Base-by-base conservation (phyloP, 768 basidiomycete genomes). In the Termitomyces sp. region DNA sequence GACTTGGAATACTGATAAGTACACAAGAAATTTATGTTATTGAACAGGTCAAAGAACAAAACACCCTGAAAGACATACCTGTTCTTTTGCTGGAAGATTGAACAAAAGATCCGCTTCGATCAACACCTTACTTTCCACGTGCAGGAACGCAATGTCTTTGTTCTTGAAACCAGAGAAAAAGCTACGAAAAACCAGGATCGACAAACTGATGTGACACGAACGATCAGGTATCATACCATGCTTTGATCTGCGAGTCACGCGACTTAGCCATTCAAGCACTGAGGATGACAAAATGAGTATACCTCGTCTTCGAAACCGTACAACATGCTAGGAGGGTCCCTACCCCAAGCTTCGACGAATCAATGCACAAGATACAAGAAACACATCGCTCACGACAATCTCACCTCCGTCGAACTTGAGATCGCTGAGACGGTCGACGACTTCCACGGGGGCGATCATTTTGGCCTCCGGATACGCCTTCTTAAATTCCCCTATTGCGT, bases 91-190 rank as follows among this genome's bases (percentile, higher is more conserved):
- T 3, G 92, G 90, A n/a, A 93, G 75, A 71, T 92, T 92, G 75
- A 90, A 84, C 3, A 93, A 68, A 37, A 93, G 73, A 69, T 94
- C 92, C 5, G 89, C 92, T 65, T 86, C 76, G 40, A 93, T 76
- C 49, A 93, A 71, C 0, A 85, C 82, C 65, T 82, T 86, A 29
- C 82, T 85, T 0, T 82, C 73, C 1, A 72, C 68, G 63, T 94
- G 92, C 59, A 86, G 79, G 69, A 89, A 90, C 0, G 89, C 88
- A n/a, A 92, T 81, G 53, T 92, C 91, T 64, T 88, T 86, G 67
- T 88, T 89, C 53, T 70, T 72, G 62, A 81, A 79, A 0, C 84
- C 84, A 12, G 83, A 74, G 66, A 88, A 87, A 64, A 84, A 86
- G 61, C 83, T 85, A 59, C 2, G 6, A 42, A 37, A 41, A 2